Evolutionary conservation across 495 filamentous ascomycete genomes (phyloP), one percentile per base, ranked within the genome.

Genomic region (Neurospora sp.): DNA sequence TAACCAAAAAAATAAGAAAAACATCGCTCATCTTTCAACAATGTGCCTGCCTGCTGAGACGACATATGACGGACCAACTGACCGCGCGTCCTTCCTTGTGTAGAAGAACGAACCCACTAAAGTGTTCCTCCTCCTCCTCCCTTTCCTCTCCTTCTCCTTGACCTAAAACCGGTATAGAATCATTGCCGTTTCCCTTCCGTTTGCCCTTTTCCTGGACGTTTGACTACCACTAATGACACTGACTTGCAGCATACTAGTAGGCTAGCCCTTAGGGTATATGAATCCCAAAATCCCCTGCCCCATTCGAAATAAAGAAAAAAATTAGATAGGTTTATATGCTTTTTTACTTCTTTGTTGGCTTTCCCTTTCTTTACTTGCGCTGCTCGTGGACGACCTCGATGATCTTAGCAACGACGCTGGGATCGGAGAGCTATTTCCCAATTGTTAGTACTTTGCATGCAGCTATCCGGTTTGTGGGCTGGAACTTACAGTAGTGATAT

Each of bases 321-420:
- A 14, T n/a, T 20, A 18, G 39, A 68, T 70, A 38, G 11, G 37
- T 71, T 70, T 70, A 31, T 72, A 40, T 39, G 41, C n/a, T 70
- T 61, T 59, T 37, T 69, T 38, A 39, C 39, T 22, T 72, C 72
- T 48, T 61, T 61, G 53, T 61, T 61, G 22, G 22, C 53, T 7
- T 71, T 70, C 41, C 37, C 35, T 41, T 70, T 65, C 31, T 74
- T 81, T 83, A 86, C 78, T 86, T 86, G 80, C 83, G 85, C 78
- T 78, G 75, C 18, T 83, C 86, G 73, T 96, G 92, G 48, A 97
- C 94, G 37, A 85, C 88, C 68, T 86, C 81, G 77, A 98, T 97
- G 82, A 99, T 98, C 82, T 91, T 93, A 39, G 93, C 90, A 20
- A 99, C 94, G 31, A 98, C 90, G 69, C 86, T 89, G 40, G 95